These are phyloP conservation scores for Chrysosporium keratinophilum DNA, from an alignment of 2,329 filamentous ascomycete genomes.

Conservation along the genomic window DNA sequence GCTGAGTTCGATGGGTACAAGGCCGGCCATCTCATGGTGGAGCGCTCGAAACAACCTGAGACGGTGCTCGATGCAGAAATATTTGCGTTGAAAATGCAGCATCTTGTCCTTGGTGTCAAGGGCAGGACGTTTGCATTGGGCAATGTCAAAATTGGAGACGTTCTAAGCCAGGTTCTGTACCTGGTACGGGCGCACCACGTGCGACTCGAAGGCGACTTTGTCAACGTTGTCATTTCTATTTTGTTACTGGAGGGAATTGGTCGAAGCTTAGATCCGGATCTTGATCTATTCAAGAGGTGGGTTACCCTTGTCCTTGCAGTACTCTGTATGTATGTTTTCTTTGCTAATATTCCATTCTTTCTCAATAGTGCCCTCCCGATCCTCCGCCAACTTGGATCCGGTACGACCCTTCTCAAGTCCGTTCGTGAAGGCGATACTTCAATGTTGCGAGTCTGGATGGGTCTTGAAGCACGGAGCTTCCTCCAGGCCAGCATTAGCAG, in stretches of 20 bases:
- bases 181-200: slow-evolving; percentile 95
- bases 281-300: slow-evolving; percentile 72
- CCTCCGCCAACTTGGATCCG: slow-evolving; percentile 69
- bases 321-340: background rate
- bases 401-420: slow-evolving; percentile 45
- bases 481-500: slow-evolving; percentile 84
- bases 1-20: slow-evolving; percentile 96
- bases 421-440: slow-evolving; percentile 63
- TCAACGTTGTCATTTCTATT: slow-evolving; percentile 95
- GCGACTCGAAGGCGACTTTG: slow-evolving; percentile 88
- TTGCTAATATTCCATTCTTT: slow-evolving; percentile 19
- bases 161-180: slow-evolving; percentile 74
- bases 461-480: slow-evolving; percentile 77
- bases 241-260: slow-evolving; percentile 90
- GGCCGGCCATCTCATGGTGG: slow-evolving; percentile 89
- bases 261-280: slow-evolving; percentile 68
- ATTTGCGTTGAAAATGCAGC: slow-evolving; percentile 93
- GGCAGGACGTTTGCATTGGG: slow-evolving; percentile 80
- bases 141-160: slow-evolving; percentile 92
- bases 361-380: slow-evolving; percentile 70
- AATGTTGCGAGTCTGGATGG: slow-evolving; percentile 86
- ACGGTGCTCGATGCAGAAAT: slow-evolving; percentile 81
- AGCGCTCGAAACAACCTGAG: slow-evolving; percentile 83
- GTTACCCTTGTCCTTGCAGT: slow-evolving; percentile 22
- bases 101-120: slow-evolving; percentile 85